A percentile compares a stretch with the other conserved stretches of the same genome.
Evolutionary conservation across 257 asterid species (phyloP).

Genomic region (Solanum rostratum): DNA sequence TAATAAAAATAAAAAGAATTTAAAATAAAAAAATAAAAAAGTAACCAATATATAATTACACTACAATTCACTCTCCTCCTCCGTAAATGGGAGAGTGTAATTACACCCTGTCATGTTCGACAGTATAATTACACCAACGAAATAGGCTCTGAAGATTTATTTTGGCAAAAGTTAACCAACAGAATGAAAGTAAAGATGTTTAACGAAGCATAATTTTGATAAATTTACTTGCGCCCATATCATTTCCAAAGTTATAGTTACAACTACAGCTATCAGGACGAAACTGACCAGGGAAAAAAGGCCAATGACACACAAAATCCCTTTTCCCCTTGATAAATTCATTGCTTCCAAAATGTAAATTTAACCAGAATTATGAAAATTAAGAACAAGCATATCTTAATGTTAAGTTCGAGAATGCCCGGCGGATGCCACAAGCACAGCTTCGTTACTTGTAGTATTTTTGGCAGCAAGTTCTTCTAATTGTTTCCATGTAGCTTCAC

Average conservation of each 20-base stretch:
- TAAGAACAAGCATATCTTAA: not conserved
- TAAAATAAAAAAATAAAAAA: too few relatives aligned
- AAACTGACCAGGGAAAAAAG: not conserved
- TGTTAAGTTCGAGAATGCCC: conserved; percentile 12
- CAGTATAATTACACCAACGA: too few relatives aligned
- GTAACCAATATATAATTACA: too few relatives aligned
- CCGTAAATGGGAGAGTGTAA: too few relatives aligned
- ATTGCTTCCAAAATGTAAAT: not conserved
- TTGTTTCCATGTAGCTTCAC: conserved; percentile 62
- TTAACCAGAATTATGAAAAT: not conserved
- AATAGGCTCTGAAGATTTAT: not conserved
- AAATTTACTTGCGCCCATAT: not conserved
- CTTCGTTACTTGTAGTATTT: conserved; percentile 35
- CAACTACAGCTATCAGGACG: not conserved
- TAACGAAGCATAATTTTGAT: not conserved
- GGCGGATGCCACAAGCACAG: conserved; percentile 39
- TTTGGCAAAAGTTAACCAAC: not conserved
- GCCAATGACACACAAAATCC: not conserved
- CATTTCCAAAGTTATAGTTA: not conserved
- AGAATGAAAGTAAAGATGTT: not conserved
- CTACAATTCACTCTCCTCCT: too few relatives aligned
- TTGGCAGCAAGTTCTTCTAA: conserved; percentile 50
- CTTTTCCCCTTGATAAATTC: not conserved
- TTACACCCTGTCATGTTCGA: too few relatives aligned
- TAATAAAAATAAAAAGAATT: too few relatives aligned